Evolutionary conservation across 306 rosid genomes (phyloP).

Genomic region (Rosa rugosa): DNA sequence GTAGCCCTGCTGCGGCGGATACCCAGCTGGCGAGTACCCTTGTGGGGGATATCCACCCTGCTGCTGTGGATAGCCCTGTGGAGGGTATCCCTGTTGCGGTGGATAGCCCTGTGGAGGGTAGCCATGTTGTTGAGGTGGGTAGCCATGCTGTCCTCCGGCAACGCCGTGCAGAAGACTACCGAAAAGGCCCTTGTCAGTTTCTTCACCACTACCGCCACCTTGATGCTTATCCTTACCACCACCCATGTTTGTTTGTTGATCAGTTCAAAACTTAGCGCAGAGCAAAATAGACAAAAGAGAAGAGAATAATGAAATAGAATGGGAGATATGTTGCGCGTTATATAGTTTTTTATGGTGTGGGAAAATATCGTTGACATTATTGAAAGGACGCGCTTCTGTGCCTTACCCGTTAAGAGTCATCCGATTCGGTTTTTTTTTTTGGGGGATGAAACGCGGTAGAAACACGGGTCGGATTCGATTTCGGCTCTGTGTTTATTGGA

Average conservation of each 20-base stretch:
- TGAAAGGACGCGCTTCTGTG: conserved; percentile 1
- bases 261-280: background rate
- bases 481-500: background rate
- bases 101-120: conserved; percentile 20
- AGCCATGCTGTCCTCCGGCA: conserved; percentile 30
- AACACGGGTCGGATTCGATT: background rate
- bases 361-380: background rate
- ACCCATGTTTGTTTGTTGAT: conserved; percentile 50
- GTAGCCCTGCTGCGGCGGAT: conserved; percentile 15
- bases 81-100: conserved; percentile 7
- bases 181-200: conserved; percentile 69
- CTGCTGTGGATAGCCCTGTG: conserved; percentile 17
- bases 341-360: background rate
- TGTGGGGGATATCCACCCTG: conserved; percentile 24
- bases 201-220: conserved; percentile 19
- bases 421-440: background rate
- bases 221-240: conserved; percentile 64
- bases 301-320: background rate
- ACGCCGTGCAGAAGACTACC: conserved; percentile 20
- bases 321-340: background rate
- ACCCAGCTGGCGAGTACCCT: conserved; percentile 20
- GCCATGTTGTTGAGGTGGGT: conserved; percentile 16
- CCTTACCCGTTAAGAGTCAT: background rate
- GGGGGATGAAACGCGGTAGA: background rate
- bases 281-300: background rate